Conservation (phyloP, 2,329 filamentous ascomycete species). For the Apiospora malaysiana region DNA sequence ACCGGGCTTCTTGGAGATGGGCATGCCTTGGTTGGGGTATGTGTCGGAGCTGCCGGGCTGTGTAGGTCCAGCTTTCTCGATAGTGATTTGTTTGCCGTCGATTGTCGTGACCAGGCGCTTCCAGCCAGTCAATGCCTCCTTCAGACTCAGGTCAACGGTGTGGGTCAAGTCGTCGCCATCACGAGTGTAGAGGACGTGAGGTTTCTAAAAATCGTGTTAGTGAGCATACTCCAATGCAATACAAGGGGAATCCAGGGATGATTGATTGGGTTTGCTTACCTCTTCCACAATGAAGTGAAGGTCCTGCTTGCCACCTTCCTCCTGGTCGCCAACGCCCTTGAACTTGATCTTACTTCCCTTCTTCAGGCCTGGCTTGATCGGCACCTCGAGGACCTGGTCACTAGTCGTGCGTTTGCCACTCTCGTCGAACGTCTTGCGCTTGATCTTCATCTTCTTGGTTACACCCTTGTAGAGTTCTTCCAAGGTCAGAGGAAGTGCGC, state of each 20-base stretch:
- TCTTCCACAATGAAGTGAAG: slow-evolving; percentile 94
- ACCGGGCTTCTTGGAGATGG: slow-evolving; percentile 85
- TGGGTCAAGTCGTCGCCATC: slow-evolving; percentile 87
- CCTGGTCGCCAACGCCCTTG: slow-evolving; percentile 95
- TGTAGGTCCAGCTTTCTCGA: slow-evolving; percentile 84
- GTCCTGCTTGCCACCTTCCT: slow-evolving; percentile 94
- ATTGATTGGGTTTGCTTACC: slow-evolving; percentile 59
- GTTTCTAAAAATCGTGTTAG: slow-evolving; percentile 65
- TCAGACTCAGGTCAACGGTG: slow-evolving; percentile 81
- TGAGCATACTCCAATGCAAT: background rate
- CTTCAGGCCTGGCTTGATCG: slow-evolving; percentile 94
- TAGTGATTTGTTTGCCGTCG: slow-evolving; percentile 82
- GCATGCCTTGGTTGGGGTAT: slow-evolving; percentile 92
- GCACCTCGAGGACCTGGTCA: slow-evolving; percentile 91
- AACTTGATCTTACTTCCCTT: slow-evolving; percentile 99
- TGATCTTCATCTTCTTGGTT: slow-evolving; percentile 98
- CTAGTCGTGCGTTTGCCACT: slow-evolving; percentile 84
- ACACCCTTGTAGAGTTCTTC: slow-evolving; percentile 89
- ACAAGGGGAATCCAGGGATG: background rate
- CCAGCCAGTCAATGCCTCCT: slow-evolving; percentile 96
- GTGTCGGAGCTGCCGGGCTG: slow-evolving; percentile 81
- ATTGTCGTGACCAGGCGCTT: slow-evolving; percentile 90
- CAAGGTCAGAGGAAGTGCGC: slow-evolving; percentile 77
- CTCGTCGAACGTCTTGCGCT: slow-evolving; percentile 91
- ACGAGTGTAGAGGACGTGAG: slow-evolving; percentile 81